Percentiles rank a stretch among this genome's conserved stretches.
Evolutionary conservation across 208 protist genomes (phyloP).

Genomic region (Trichomonas gallinae): DNA sequence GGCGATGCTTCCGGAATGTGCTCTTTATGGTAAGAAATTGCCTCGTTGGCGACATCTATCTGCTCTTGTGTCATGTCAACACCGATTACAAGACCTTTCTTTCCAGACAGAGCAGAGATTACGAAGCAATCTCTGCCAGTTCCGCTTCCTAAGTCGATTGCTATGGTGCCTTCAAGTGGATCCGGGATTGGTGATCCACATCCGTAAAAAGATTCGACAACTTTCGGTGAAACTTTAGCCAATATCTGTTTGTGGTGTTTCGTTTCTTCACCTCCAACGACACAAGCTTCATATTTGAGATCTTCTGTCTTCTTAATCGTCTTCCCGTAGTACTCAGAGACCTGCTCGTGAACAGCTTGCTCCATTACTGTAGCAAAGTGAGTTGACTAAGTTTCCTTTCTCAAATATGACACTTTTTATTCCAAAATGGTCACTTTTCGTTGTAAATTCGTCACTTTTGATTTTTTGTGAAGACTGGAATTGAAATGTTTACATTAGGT

Average conservation of each 20-base stretch:
- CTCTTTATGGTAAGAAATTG: background rate
- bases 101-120: constrained; percentile 24
- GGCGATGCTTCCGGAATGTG: background rate
- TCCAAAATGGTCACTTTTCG: too few relatives aligned
- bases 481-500: too few relatives aligned
- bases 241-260: background rate
- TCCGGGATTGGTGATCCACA: constrained; percentile 35
- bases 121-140: constrained; percentile 37
- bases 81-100: constrained; percentile 28
- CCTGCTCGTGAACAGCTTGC: background rate
- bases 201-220: constrained; percentile 36
- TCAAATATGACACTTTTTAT: too few relatives aligned
- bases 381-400: too few relatives aligned
- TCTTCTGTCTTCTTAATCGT: background rate
- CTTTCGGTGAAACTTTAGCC: background rate
- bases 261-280: background rate
- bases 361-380: too few relatives aligned
- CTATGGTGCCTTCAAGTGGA: background rate
- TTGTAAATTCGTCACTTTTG: too few relatives aligned
- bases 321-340: background rate
- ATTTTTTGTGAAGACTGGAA: too few relatives aligned
- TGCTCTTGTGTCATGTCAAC: constrained; percentile 44
- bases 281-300: background rate
- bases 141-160: constrained; percentile 38
- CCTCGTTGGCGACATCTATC: constrained; percentile 18